A percentile compares a stretch with the other conserved stretches of the same genome.
Conservation (phyloP, 2,329 filamentous ascomycete species). For the Aspergillus uvarum region DNA sequence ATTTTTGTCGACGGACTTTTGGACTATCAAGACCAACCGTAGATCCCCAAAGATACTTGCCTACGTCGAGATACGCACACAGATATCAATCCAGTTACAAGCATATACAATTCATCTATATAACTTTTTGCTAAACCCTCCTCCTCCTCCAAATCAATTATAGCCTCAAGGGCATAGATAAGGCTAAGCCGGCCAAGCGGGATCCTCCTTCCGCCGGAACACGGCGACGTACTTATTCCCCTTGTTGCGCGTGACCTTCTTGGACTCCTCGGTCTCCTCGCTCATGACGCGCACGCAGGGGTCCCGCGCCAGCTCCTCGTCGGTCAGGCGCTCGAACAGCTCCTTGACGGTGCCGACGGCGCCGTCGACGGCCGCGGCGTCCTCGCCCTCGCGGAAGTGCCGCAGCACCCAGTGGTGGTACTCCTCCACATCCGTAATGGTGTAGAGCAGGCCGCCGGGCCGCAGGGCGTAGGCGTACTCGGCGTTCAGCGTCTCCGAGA, state of each 20-base stretch:
- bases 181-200: constrained; percentile 58
- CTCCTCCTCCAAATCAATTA: neutral
- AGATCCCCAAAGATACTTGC: no score
- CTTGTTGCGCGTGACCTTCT: constrained; percentile 89
- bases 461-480: constrained; percentile 88
- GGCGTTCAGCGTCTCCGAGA: constrained; percentile 80
- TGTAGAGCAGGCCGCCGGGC: constrained; percentile 86
- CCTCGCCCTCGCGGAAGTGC: constrained; percentile 72
- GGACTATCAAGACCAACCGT: no score
- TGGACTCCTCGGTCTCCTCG: constrained; percentile 89
- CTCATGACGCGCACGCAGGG: constrained; percentile 64
- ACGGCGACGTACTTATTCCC: constrained; percentile 89
- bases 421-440: constrained; percentile 95
- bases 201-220: constrained; percentile 78
- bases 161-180: no score
- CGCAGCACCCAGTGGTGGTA: constrained; percentile 90
- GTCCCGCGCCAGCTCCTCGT: constrained; percentile 54
- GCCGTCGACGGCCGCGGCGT: constrained; percentile 66
- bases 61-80: no score
- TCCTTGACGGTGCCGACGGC: constrained; percentile 69
- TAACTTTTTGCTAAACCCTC: neutral
- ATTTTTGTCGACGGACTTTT: no score
- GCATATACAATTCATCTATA: neutral
- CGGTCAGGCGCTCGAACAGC: constrained; percentile 72
- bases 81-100: neutral